Evolutionary conservation across 2,329 filamentous ascomycete genomes (phyloP), one percentile per base, ranked within the genome.

Genomic region (Aspergillus clavatus): DNA sequence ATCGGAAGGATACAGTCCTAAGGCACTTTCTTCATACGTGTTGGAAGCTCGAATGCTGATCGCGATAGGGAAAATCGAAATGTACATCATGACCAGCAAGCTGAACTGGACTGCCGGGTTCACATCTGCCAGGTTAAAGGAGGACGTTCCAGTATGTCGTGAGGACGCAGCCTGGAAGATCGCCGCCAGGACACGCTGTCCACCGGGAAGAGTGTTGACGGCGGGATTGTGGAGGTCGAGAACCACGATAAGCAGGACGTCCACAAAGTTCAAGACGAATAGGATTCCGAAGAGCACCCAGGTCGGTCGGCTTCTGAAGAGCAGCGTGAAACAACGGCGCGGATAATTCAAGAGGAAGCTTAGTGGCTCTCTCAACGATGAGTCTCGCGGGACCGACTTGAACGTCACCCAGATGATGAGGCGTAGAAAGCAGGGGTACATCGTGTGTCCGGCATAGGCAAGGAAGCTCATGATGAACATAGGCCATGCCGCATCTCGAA

Each of bases 41-140:
- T 87, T 87, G 24, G 82, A 74, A 67, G 42, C 72, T 41, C 91
- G 87, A 51, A 96, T 85, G 6, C 86, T 91, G 57, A 97, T 95
- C 60, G 91, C 91, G 55, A 96, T 94, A 3, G 91, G 91, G 54
- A 94, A 94, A 45, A 95, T 86, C 40, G 89, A 94, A 53, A 97
- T 95, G 68, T 97, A 97, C 91, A 97, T 97, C 91, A 97, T 97
- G 63, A 96, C 84, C 0, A 82, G 65, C 43, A 81, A 72, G 31
- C 78, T 73, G 39, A 82, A 72, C 46, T 81, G 80, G 0, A 81
- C 72, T 2, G 71, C 74, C 4, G 80, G 76, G 28, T 74, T 77
- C 0, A 82, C 68, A 2, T 65, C 62, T 1, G 76, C 67, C 11
- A 81, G 64, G 16, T 72, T 68, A 35, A 82, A 80, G 43, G 67